Evolutionary conservation across 2,329 filamentous ascomycete species (phyloP), one percentile per base, ranked within the genome.

Genomic region (Ophiocordyceps camponoti-rufipedis): DNA sequence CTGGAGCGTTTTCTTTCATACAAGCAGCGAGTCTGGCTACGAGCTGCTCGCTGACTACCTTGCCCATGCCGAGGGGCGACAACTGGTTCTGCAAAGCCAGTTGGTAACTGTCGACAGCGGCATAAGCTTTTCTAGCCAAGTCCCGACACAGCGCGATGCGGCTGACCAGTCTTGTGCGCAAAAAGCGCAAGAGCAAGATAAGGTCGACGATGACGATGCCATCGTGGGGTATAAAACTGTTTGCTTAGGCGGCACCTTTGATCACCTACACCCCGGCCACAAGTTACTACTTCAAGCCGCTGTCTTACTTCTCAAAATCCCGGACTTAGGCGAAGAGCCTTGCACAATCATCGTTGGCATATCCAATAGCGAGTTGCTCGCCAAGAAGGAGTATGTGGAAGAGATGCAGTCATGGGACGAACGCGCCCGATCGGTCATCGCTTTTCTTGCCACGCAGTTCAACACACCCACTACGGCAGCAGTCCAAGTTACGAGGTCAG

Each of bases 241-340:
- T 44, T 85, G 82, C 45, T 75, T 96, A 12, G 91, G 89, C 29
- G 91, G 91, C 10, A 98, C 91, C 0, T 98, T 96, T 63, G 91
- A 98, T 60, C 87, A 96, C 62, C 73, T 98, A 19, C 91, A 98
- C 58, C 80, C 85, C 4, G 91, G 91, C 6, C 91, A 98, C 67
- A 98, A 96, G 64, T 71, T 96, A n/a, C 74, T 98, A 18, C 74
- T 98, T 18, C 87, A 88, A n/a, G 88, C 88, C 49, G 85, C 83
- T 0, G 75, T 80, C 0, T 74, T 95, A 46, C 71, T 86, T 14
- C 70, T 83, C 47, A 74, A 75, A 48, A 69, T 74, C 1, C 66
- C 68, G 0, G 52, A 16, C 1, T 11, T 14, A 13, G 28, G 32
- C 0, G 55, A 57, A 1, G 51, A 56, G 29, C 63, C 68, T 19